These are phyloP conservation scores for Corchorus olitorius DNA, from an alignment of 345 rosid species.

Conservation along the genomic window DNA sequence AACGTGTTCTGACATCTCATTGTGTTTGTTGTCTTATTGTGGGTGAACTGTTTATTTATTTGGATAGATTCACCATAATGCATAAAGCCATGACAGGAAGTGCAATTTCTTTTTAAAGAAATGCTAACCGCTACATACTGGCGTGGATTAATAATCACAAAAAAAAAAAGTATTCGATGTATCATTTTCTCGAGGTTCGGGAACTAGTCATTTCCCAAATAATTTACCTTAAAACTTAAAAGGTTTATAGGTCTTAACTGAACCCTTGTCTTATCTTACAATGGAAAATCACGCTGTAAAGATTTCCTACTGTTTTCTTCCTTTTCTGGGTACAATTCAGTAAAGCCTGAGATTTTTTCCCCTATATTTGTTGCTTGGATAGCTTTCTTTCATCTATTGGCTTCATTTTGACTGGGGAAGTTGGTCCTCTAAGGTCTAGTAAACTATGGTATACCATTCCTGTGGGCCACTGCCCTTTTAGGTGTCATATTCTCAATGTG, in stretches of 20 bases:
- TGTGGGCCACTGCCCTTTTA: background rate
- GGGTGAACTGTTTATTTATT: conserved; percentile 8
- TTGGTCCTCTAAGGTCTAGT: conserved; percentile 11
- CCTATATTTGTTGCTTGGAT: background rate
- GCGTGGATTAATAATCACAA: background rate
- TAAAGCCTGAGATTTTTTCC: background rate
- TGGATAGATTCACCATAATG: background rate
- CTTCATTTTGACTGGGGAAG: conserved; percentile 5
- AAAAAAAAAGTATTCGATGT: background rate
- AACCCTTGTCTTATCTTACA: background rate
- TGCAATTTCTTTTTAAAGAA: conserved; percentile 5
- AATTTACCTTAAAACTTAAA: background rate
- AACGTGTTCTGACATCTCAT: background rate
- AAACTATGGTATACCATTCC: background rate
- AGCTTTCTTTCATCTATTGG: background rate
- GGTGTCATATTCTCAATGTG: background rate
- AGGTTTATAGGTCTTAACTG: background rate
- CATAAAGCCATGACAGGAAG: background rate
- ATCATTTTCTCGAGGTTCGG: background rate
- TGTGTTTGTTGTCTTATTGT: background rate
- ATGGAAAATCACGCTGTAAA: background rate
- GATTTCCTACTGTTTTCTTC: background rate
- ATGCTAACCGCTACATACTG: background rate
- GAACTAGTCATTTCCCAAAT: background rate
- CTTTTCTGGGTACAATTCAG: background rate